Evolutionary conservation across 768 basidiomycete genomes (phyloP), one percentile per base, ranked within the genome.

Genomic region (Pleurotus platypus): DNA sequence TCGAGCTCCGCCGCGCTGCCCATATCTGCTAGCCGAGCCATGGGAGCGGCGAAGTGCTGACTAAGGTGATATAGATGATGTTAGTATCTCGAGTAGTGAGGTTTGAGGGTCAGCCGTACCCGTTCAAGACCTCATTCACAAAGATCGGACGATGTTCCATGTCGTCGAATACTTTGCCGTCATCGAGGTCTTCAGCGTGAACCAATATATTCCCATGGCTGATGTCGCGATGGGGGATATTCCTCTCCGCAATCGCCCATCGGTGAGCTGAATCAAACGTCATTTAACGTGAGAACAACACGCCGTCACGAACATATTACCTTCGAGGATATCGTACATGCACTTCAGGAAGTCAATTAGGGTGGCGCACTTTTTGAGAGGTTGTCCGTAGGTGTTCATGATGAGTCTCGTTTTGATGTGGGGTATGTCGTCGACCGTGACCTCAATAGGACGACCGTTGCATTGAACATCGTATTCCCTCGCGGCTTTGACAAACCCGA

Each of bases 251-350:
- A 2, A 46, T 4, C 24, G 39, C 39, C 54, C 54, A 55, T 3
- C 50, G 24, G 30, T 55, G 54, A 18, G 54, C 54, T 55, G 26
- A 9, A 18, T 20, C 15, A 54, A 12, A 22, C 22, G 3, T 22
- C 22, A n/a, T 35, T 9, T 6, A 43, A 13, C 20, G 2, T 20
- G 12, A 9, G 2, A 37, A 30, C 26, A 53, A 9, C 20, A 13
- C 5, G 15, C 27, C 22, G 3, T 22, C 22, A 22, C 22, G 37
- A 13, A 16, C 5, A n/a, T 24, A 37, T 24, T 6, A 55, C 54
- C 54, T 55, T 55, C 54, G 16, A 55, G 54, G 2, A 43, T 22
- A n/a, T 55, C 54, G 27, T 55, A 55, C 54, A 55, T 43, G 15
- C n/a, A 38, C 16, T 55, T 55, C 2, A 55, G 40, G 45, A 55